Evolutionary conservation across 805 yeast species (phyloP), one percentile per base, ranked within the genome.

Genomic region (Candida dajiaensis): DNA sequence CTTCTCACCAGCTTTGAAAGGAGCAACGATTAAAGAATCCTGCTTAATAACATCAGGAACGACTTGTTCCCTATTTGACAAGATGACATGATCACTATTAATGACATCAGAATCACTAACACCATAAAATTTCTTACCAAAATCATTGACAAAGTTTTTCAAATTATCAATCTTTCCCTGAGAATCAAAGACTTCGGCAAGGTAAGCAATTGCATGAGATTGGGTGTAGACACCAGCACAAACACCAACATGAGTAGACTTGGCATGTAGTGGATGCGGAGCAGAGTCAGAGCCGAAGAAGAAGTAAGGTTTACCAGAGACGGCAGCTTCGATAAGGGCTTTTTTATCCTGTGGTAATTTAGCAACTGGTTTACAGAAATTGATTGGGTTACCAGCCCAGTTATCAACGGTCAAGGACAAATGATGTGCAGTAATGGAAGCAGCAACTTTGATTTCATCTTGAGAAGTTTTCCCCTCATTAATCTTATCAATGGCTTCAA

Each of bases 191-290:
- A 86, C 78, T 64, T 90, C 85, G 3, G 98, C 97, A 23, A 94
- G 69, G 54, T 92, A 94, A 9, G 89, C 73, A 18, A 94, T 66
- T 2, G 85, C 96, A 56, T 78, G 78, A 20, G 87, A 77, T 65
- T 94, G 99, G 2, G 98, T 87, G 67, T 78, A 94, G 9, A 94
- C 97, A 60, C 99, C 99, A n/a, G 99, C 99, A 59, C 97, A 89
- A 16, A 92, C 97, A 20, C 90, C 92, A 33, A 73, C 70, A 54
- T 80, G 89, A 50, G 76, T 83, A 22, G 87, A 73, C 66, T 95
- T 95, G 49, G 81, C 81, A 51, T 78, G 77, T 22, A 87, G 60
- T 8, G 97, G 95, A 64, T 94, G 99, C 22, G 99, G 99, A 26
- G 99, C 99, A 20, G 97, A 88, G 65, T 94, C 99, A 1, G 97